Base-by-base conservation (phyloP, 805 yeast species). In the Pichia ethanolica region DNA sequence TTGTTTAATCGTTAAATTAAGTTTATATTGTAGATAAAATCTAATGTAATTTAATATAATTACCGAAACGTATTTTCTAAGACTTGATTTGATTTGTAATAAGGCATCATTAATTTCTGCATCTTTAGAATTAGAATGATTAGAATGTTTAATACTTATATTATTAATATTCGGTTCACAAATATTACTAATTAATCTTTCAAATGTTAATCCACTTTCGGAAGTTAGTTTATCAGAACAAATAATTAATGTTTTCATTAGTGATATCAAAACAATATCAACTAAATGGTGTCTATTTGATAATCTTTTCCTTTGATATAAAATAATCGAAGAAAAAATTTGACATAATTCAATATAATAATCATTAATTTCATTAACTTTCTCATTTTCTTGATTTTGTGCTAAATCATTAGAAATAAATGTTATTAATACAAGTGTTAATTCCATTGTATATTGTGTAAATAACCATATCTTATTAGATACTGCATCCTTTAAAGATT, bases 281-380 rank as follows among this genome's bases (percentile, higher is more conserved):
- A 89, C 56, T 42, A 89, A 59, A 62, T 89, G 95, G 59, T 86
- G 82, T 60, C 97, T 79, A 36, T 82, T 79, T 0, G 83, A 72
- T 20, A 90, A 67, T 58, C 89, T 77, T 60, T 71, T 78, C 47
- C 97, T 75, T 58, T 88, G 93, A 59, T 74, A 74, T 30, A 88
- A 67, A 8, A 90, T 62, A 3, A 86, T 66, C 36, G 75, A 73
- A 0, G 96, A 82, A 28, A 85, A 56, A 0, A 80, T 66, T 47
- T 75, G 77, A 6, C 80, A 70, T 4, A 77, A 54, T 5, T 59
- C 53, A 3, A 65, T 48, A 58, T 71, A 82, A 28, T 10, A 36
- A 6, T 44, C 45, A 13, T 2, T 30, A 4, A 36, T 14, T 20
- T 14, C 7, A 44, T 38, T 35, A 10, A 28, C 38, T 4, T 9